A percentile compares a stretch with the other conserved stretches of the same genome.
Conservation (phyloP, 495 filamentous ascomycete species). For the Mytilinidion resinicola region DNA sequence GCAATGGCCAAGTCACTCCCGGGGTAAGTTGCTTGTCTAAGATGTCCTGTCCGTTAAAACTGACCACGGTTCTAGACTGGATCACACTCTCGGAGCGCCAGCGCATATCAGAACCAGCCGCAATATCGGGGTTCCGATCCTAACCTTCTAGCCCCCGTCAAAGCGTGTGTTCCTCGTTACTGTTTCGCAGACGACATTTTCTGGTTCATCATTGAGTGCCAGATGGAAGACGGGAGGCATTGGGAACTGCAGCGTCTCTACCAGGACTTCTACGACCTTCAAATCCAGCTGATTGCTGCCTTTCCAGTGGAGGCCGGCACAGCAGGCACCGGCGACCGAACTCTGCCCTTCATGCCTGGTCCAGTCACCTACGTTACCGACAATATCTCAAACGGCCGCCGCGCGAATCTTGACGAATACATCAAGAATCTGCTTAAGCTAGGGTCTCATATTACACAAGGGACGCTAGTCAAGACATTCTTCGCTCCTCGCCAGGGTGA, state of each 20-base stretch:
- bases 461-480: constrained; percentile 76
- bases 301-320: constrained; percentile 91
- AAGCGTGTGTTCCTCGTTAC: constrained; percentile 84
- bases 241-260: constrained; percentile 94
- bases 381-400: constrained; percentile 86
- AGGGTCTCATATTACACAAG: constrained; percentile 74
- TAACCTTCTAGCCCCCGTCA: constrained; percentile 49
- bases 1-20: constrained; percentile 32
- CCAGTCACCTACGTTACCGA: constrained; percentile 97
- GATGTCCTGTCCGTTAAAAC: constrained; percentile 26
- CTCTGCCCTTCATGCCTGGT: constrained; percentile 96
- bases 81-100: constrained; percentile 33
- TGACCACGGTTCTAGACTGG: constrained; percentile 11
- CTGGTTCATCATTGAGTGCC: constrained; percentile 93
- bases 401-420: constrained; percentile 88
- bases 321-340: constrained; percentile 66
- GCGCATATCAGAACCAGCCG: constrained; percentile 38
- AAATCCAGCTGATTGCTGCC: constrained; percentile 87
- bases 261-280: constrained; percentile 98
- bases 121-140: constrained; percentile 25
- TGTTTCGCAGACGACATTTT: constrained; percentile 97
- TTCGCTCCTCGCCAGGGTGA: constrained; percentile 87
- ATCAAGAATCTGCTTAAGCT: constrained; percentile 84
- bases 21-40: constrained; percentile 36
- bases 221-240: constrained; percentile 81